Evolutionary conservation across 1,284 basidiomycete genomes (phyloP).

Genomic region (Ganoderma multipileum): DNA sequence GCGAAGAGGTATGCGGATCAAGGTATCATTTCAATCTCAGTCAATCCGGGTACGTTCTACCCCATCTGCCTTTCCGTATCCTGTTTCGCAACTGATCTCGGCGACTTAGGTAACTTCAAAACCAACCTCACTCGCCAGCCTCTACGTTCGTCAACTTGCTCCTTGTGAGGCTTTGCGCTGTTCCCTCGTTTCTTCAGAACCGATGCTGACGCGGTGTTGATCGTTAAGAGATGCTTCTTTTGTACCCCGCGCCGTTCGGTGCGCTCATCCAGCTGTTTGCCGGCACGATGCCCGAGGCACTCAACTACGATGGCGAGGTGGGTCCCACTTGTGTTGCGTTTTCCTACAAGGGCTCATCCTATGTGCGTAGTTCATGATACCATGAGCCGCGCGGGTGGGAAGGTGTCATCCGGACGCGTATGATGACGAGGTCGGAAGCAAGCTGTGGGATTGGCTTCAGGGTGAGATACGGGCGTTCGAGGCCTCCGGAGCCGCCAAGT

Average conservation of each 20-base stretch:
- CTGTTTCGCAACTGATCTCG: not conserved
- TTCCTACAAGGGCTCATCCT: not conserved
- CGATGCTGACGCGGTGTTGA: not conserved
- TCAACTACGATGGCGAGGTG: conserved; percentile 35
- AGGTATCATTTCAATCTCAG: conserved; percentile 45
- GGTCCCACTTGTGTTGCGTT: not conserved
- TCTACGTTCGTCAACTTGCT: conserved; percentile 11
- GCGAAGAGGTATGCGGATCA: conserved; percentile 39
- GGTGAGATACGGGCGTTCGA: conserved; percentile 39
- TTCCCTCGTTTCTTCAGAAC: too few relatives aligned
- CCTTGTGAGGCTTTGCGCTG: conserved; percentile 11
- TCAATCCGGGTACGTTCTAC: conserved; percentile 40
- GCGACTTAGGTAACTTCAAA: conserved; percentile 30
- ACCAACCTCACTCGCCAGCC: conserved; percentile 26
- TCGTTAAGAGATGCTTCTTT: conserved; percentile 6
- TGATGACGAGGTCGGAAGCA: conserved; percentile 44
- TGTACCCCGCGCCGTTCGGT: conserved; percentile 31
- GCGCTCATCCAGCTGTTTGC: conserved; percentile 38
- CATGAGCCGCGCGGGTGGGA: conserved; percentile 53
- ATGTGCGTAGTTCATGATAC: conserved; percentile 35
- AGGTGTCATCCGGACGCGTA: conserved; percentile 39
- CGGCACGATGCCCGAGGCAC: conserved; percentile 33
- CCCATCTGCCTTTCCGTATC: too few relatives aligned
- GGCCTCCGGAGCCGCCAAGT: not conserved
- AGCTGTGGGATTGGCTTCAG: conserved; percentile 52